A percentile compares a stretch with the other conserved stretches of the same genome.
Conservation (phyloP, 1,139 yeast genomes). For the Debaryomycetaceae sp. region DNA sequence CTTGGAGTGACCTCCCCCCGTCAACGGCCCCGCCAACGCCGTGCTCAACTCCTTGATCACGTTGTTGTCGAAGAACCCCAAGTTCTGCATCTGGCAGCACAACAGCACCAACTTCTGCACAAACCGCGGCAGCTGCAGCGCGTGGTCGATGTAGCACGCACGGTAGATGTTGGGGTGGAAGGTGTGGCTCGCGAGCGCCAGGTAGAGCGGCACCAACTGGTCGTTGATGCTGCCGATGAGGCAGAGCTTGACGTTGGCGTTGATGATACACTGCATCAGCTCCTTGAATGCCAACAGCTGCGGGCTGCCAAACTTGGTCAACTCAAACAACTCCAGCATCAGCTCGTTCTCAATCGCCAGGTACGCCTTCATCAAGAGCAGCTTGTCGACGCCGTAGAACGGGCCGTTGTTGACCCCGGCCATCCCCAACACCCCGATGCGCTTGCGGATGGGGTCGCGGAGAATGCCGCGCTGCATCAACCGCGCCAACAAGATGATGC, state of each 20-base stretch:
- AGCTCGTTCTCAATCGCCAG: constrained; percentile 89
- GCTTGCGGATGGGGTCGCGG: constrained; percentile 40
- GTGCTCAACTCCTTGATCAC: constrained; percentile 78
- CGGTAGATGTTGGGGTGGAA: constrained; percentile 87
- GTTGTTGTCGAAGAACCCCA: constrained; percentile 71
- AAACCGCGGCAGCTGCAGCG: constrained; percentile 45
- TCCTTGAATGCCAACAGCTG: constrained; percentile 72
- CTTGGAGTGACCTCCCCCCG: constrained; percentile 93
- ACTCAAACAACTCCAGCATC: constrained; percentile 77
- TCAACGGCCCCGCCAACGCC: constrained; percentile 82
- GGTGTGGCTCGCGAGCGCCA: constrained; percentile 77
- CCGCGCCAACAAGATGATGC: constrained; percentile 70
- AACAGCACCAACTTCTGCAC: constrained; percentile 42
- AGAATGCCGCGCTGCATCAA: constrained; percentile 69
- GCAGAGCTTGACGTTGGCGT: constrained; percentile 69
- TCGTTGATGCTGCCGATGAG: constrained; percentile 88
- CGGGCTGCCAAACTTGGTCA: constrained; percentile 68
- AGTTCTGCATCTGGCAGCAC: constrained; percentile 51
- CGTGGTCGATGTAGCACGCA: constrained; percentile 82
- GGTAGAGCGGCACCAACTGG: constrained; percentile 87
- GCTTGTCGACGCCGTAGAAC: constrained; percentile 82
- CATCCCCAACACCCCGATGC: constrained; percentile 81
- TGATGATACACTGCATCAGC: constrained; percentile 59
- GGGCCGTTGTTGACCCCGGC: constrained; percentile 96
- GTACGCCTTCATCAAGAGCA: constrained; percentile 78